Evolutionary conservation across 805 yeast species (phyloP).

Genomic region (Monosporozyma servazzii): DNA sequence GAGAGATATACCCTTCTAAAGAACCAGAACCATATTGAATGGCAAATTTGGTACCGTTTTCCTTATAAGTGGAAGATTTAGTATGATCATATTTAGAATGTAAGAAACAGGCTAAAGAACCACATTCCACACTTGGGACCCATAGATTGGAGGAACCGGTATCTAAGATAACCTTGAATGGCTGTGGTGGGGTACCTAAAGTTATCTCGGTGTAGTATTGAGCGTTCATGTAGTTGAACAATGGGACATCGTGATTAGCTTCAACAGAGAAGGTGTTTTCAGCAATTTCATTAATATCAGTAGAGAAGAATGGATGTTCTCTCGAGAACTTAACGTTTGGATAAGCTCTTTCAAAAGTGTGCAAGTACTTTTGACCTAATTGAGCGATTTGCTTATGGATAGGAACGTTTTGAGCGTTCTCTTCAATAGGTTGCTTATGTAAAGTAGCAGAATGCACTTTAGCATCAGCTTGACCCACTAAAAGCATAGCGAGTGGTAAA

Average conservation of each 20-base stretch:
- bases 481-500: constrained; percentile 23
- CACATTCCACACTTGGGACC: constrained; percentile 87
- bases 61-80: constrained; percentile 71
- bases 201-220: constrained; percentile 90
- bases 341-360: constrained; percentile 37
- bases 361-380: constrained; percentile 54
- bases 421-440: constrained; percentile 42
- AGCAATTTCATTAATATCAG: constrained; percentile 2
- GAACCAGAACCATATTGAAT: constrained; percentile 92
- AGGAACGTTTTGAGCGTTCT: constrained; percentile 36
- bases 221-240: constrained; percentile 89
- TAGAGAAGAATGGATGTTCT: constrained; percentile 16
- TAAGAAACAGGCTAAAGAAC: constrained; percentile 89
- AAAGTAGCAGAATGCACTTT: constrained; percentile 48
- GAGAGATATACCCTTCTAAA: constrained; percentile 84
- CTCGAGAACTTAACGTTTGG: constrained; percentile 32
- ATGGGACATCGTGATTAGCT: constrained; percentile 64
- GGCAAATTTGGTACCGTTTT: constrained; percentile 77
- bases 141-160: constrained; percentile 96
- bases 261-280: constrained; percentile 13
- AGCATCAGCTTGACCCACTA: constrained; percentile 34
- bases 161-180: constrained; percentile 88
- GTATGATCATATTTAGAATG: constrained; percentile 86
- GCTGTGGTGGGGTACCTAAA: constrained; percentile 88
- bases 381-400: constrained; percentile 47